phyloP scores from a whole-genome alignment of 768 basidiomycete species.

The Crucibulum laeve region DNA sequence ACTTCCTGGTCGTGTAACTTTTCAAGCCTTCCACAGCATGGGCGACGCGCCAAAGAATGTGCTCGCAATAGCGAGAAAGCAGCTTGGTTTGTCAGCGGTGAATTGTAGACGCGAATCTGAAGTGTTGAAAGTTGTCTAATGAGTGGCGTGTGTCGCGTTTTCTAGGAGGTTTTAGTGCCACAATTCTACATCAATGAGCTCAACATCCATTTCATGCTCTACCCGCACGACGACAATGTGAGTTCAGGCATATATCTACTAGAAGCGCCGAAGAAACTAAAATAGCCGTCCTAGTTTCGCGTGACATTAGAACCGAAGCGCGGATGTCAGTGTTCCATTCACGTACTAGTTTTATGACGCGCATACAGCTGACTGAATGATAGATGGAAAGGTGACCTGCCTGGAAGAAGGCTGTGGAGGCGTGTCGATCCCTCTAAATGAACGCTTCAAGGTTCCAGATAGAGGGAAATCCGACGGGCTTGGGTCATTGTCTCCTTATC shows the following conservation, averaged over 20 bases:
- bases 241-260: conserved; percentile 7
- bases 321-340: conserved; percentile 31
- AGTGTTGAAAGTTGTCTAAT: not conserved
- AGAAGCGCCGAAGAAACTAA: not conserved
- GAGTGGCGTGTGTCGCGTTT: conserved; percentile 4
- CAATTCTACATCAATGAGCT: conserved; percentile 30
- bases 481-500: conserved; percentile 42
- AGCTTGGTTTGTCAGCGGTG: conserved; percentile 7
- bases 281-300: conserved; percentile 25
- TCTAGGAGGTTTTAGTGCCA: conserved; percentile 18
- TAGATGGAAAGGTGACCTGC: conserved; percentile 41
- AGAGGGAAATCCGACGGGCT: conserved; percentile 40
- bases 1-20: not conserved
- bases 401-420: conserved; percentile 41
- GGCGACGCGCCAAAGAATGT: not conserved
- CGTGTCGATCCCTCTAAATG: conserved; percentile 24
- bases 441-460: conserved; percentile 23
- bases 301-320: conserved; percentile 27
- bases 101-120: not conserved
- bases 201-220: conserved; percentile 22
- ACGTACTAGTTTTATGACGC: not conserved
- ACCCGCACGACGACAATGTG: conserved; percentile 29
- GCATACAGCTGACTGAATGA: not conserved
- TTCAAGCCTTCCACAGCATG: not conserved
- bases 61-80: conserved; percentile 7